phyloP scores from a whole-genome alignment of 257 asterid species.

The Solanum verrucosum region DNA sequence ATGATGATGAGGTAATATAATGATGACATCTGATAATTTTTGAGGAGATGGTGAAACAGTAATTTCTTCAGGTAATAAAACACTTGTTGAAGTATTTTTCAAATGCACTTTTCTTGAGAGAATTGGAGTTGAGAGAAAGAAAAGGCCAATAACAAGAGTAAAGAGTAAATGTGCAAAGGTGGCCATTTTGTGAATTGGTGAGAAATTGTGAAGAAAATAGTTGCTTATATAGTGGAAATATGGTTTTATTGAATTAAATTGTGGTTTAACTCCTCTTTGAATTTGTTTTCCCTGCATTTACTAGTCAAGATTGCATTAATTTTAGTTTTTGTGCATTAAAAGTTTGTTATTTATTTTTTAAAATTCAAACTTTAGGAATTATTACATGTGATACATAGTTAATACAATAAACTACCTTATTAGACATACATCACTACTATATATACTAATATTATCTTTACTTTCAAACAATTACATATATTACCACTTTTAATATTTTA shows the following conservation, averaged over 20 bases:
- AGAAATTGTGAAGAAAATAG: not conserved
- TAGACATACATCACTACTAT: too few relatives aligned
- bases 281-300: not conserved
- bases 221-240: not conserved
- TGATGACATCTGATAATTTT: not conserved
- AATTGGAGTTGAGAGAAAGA: not conserved
- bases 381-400: not conserved
- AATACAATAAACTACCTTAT: too few relatives aligned
- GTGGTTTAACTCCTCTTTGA: not conserved
- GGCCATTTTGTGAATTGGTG: not conserved
- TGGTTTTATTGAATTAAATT: not conserved
- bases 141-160: not conserved
- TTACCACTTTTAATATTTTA: too few relatives aligned
- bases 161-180: not conserved
- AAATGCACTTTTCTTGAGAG: not conserved
- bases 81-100: not conserved
- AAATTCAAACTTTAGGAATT: not conserved
- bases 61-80: not conserved
- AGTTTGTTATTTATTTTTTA: too few relatives aligned
- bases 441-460: too few relatives aligned
- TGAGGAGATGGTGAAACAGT: not conserved
- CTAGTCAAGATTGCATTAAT: not conserved
- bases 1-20: not conserved
- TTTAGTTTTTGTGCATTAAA: too few relatives aligned
- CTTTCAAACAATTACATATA: too few relatives aligned